Evolutionary conservation across 2,329 filamentous ascomycete species (phyloP), one percentile per base, ranked within the genome.

Genomic region (Lecanicillium sp.): DNA sequence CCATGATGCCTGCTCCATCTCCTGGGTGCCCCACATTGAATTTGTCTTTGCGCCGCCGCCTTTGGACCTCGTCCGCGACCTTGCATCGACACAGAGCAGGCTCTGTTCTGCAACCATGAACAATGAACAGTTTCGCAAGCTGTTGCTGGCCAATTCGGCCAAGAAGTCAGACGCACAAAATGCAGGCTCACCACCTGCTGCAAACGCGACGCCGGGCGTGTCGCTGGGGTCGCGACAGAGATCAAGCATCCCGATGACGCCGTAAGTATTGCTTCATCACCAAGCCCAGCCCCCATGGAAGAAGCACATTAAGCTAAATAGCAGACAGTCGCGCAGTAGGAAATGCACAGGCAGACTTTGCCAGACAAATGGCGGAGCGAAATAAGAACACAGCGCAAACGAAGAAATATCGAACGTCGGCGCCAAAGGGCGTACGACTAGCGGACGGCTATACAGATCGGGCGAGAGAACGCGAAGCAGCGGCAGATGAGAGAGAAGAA

Each of bases 201-300:
- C 50, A 6, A n/a, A 19, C 45, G 46, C 51, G 43, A 49, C 48
- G 39, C 44, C 51, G 10, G 46, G 45, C 30, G 49, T 40, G 20
- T 63, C 77, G 4, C 70, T 94, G 41, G 88, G 88, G 17, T 92
- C 87, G 42, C 77, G 84, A 53, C 79, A 84, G 62, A 79, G 79
- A 48, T 76, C 84, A 25, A 90, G 77, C 60, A 90, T 95, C 45
- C 87, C 87, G 41, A 96, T 96, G 90, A 96, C 90, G 34, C 90
- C 90, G 82, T 88, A 72, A 52, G 80, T 69, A 33, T 10, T 20
- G 22, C 19, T 32, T 29, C 14, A 2, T 17, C 6, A 25, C 22
- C 7, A 17, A 34, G 15, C 13, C 12, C 33, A 1, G n/a, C 6
- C 11, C 29, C 20, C 14, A 11, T 8, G 32, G 3, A 18, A 11